phyloP scores from a whole-genome alignment of 164 flowering plant genomes.

The Akebia trifoliata region DNA sequence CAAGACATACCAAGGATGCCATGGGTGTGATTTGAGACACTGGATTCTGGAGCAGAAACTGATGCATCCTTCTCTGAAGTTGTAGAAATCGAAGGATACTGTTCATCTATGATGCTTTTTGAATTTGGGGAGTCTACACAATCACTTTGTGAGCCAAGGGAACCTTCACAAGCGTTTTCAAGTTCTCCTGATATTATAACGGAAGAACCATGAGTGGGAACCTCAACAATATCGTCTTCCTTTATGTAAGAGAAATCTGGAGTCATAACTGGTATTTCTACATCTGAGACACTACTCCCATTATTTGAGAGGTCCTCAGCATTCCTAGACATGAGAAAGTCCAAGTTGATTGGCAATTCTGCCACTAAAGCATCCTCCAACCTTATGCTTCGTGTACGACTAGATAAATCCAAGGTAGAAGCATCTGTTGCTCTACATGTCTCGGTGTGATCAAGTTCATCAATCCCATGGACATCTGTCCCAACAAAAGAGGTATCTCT shows the following conservation, averaged over 20 bases:
- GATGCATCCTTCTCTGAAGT: constrained; percentile 22
- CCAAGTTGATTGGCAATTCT: constrained; percentile 28
- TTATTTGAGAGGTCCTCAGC: constrained; percentile 26
- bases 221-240: constrained; percentile 28
- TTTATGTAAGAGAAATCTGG: constrained; percentile 24
- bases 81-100: constrained; percentile 24
- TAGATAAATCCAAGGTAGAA: constrained; percentile 35
- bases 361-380: no score
- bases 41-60: constrained; percentile 28
- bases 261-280: constrained; percentile 19
- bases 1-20: constrained; percentile 40
- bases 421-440: constrained; percentile 23
- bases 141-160: constrained; percentile 26
- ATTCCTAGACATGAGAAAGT: constrained; percentile 24
- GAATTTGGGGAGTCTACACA: constrained; percentile 19
- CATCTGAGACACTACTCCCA: constrained; percentile 19
- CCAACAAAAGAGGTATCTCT: constrained; percentile 12
- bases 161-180: constrained; percentile 26
- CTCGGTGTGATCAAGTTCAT: constrained; percentile 22
- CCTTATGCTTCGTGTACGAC: no score
- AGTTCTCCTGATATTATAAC: constrained; percentile 37
- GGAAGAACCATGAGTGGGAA: constrained; percentile 24
- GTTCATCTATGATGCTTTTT: constrained; percentile 29
- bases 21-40: constrained; percentile 25
- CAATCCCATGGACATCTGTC: constrained; percentile 20